phyloP scores from a whole-genome alignment of 2,329 filamentous ascomycete species.

The Rhexocercosporidium sp. region DNA sequence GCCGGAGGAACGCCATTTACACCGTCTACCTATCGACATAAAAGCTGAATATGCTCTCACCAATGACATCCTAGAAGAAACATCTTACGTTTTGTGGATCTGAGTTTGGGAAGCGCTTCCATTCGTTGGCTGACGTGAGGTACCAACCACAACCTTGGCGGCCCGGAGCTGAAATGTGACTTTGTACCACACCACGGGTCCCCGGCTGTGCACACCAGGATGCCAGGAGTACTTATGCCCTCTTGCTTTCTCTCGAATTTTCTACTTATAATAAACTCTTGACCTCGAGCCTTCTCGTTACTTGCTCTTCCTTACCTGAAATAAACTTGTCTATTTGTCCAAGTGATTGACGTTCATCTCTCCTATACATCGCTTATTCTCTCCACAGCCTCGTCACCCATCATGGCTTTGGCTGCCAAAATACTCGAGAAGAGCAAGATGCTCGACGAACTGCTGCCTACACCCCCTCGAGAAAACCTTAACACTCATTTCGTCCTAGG shows the following conservation, averaged over 20 bases:
- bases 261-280: background rate
- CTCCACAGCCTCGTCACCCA: constrained; percentile 11
- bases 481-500: constrained; percentile 40
- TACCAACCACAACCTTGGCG: constrained; percentile 7
- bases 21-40: background rate
- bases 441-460: constrained; percentile 22
- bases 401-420: constrained; percentile 3
- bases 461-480: constrained; percentile 34
- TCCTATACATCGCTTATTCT: background rate
- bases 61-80: background rate
- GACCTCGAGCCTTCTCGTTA: background rate
- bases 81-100: background rate
- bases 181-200: background rate
- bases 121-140: constrained; percentile 27
- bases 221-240: constrained; percentile 3
- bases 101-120: background rate
- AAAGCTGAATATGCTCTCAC: constrained; percentile 1
- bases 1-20: background rate
- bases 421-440: constrained; percentile 7
- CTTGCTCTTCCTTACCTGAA: background rate
- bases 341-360: background rate
- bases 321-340: no score
- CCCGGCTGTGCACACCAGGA: constrained; percentile 1
- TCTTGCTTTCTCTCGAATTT: background rate
- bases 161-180: constrained; percentile 16